These are phyloP conservation scores for Patellifolia procumbens DNA, from an alignment of 179 eudicot genomes.

Conservation along the genomic window DNA sequence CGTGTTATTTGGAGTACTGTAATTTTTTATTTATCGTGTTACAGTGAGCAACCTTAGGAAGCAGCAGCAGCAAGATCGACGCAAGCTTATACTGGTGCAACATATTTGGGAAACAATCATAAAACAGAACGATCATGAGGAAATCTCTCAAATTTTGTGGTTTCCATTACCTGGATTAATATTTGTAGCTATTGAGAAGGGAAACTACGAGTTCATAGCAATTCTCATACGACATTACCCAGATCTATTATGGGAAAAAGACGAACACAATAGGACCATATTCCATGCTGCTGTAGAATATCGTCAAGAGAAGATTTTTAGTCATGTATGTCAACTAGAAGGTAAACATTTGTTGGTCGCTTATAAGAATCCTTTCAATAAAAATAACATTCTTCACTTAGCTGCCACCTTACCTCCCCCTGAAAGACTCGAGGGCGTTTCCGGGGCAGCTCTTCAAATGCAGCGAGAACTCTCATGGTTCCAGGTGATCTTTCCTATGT, in stretches of 20 bases:
- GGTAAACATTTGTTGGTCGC: conserved; percentile 22
- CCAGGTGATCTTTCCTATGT: conserved; percentile 14
- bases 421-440: conserved; percentile 3
- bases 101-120: conserved; percentile 25
- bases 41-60: too few relatives aligned
- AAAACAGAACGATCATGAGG: background rate
- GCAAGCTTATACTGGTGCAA: too few relatives aligned
- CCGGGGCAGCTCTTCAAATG: conserved; percentile 38
- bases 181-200: conserved; percentile 23
- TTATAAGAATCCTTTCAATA: conserved; percentile 3
- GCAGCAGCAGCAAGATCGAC: too few relatives aligned
- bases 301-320: conserved; percentile 30
- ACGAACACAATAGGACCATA: conserved; percentile 21
- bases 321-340: conserved; percentile 18
- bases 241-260: conserved; percentile 26
- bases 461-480: conserved; percentile 32
- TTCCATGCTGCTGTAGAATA: conserved; percentile 32
- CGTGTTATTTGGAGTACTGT: too few relatives aligned
- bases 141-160: conserved; percentile 4
- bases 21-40: too few relatives aligned
- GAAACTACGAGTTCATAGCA: conserved; percentile 23
- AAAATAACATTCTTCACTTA: conserved; percentile 30
- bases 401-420: conserved; percentile 22
- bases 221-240: conserved; percentile 27
- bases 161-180: conserved; percentile 10